Percentiles rank a stretch among this genome's conserved stretches.
phyloP scores from a whole-genome alignment of 2,329 filamentous ascomycete genomes.

The Pestalotiopsis sp. region DNA sequence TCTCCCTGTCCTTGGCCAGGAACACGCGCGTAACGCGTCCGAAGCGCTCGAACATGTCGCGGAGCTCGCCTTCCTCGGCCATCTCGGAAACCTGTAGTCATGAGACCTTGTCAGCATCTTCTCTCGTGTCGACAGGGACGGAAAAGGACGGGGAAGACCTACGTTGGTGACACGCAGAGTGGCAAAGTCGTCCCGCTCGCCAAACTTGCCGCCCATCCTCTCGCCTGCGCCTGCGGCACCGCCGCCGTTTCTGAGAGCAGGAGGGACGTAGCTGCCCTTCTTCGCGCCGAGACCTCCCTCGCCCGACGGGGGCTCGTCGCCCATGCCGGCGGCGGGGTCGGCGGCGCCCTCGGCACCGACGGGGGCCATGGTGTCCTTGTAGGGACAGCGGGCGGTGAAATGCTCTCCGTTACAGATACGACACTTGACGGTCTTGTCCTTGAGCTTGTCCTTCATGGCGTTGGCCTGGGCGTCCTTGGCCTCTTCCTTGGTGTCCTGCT shows the following conservation, averaged over 20 bases:
- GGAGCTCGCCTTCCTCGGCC: slow-evolving; percentile 92
- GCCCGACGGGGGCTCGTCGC: slow-evolving; percentile 48
- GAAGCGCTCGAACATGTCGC: slow-evolving; percentile 97
- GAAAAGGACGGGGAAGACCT: slow-evolving; percentile 41
- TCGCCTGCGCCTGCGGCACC: slow-evolving; percentile 68
- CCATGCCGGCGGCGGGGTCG: slow-evolving; percentile 59
- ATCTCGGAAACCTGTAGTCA: slow-evolving; percentile 81
- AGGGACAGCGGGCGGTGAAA: slow-evolving; percentile 98
- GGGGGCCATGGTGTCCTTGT: slow-evolving; percentile 99
- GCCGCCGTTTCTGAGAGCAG: slow-evolving; percentile 78
- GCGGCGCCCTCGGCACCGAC: slow-evolving; percentile 63
- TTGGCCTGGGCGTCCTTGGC: slow-evolving; percentile 73
- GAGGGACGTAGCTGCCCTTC: slow-evolving; percentile 89
- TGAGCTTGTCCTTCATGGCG: slow-evolving; percentile 79
- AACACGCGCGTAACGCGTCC: slow-evolving; percentile 97
- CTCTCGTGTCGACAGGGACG: neutral
- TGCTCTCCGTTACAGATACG: slow-evolving; percentile 98
- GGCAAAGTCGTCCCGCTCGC: slow-evolving; percentile 92
- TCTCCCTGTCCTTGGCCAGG: slow-evolving; percentile 96
- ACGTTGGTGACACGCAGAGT: slow-evolving; percentile 98
- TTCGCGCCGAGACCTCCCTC: slow-evolving; percentile 60
- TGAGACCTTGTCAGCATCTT: neutral
- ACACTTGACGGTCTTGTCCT: slow-evolving; percentile 99
- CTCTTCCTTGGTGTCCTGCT: slow-evolving; percentile 83
- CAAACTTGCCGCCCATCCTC: slow-evolving; percentile 87